phyloP scores from a whole-genome alignment of 176 grass and related monocot genomes.

The Thalia dealbata region DNA sequence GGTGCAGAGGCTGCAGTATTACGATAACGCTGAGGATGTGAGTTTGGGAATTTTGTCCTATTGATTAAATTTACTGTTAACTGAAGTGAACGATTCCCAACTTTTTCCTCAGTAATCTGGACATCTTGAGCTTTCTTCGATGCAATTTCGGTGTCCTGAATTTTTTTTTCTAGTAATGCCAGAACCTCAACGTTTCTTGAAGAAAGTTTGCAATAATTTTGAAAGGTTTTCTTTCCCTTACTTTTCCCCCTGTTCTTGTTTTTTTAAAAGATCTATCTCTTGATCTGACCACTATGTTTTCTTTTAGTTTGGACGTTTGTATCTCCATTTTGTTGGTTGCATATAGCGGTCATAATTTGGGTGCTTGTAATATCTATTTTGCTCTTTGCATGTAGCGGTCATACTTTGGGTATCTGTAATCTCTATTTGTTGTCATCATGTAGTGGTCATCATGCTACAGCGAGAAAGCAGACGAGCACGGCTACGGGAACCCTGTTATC shows the following conservation, averaged over 20 bases:
- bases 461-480: neutral
- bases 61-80: neutral
- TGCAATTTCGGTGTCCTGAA: no score
- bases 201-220: no score
- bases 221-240: neutral
- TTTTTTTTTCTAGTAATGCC: no score
- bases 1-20: conserved; percentile 32
- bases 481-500: conserved; percentile 13
- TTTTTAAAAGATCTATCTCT: neutral
- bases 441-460: neutral
- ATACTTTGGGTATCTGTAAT: conserved; percentile 14
- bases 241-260: no score
- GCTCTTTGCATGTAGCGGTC: no score
- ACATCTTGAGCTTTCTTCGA: neutral
- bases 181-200: no score
- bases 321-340: neutral
- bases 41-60: neutral
- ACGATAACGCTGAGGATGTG: conserved; percentile 7
- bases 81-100: neutral
- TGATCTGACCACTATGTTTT: neutral
- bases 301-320: conserved; percentile 2
- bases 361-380: conserved; percentile 18
- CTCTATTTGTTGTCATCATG: neutral
- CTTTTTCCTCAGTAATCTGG: neutral
- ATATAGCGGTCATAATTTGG: no score